A percentile compares a stretch with the other conserved stretches of the same genome.
Conservation (phyloP, 140 eudicot species). For the Bidens hawaiensis region DNA sequence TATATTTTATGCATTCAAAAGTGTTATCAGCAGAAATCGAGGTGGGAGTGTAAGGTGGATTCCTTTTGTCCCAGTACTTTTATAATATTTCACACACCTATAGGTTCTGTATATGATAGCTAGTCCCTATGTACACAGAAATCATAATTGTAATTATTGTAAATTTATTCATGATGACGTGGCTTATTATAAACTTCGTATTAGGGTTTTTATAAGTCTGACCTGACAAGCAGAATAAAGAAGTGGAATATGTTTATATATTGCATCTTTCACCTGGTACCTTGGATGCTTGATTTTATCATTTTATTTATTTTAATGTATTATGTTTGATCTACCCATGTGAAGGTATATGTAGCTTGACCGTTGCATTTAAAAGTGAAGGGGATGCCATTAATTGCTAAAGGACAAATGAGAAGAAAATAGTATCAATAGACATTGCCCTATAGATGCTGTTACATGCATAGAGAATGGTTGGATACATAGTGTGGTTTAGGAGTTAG, state of each 20-base stretch:
- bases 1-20: not conserved
- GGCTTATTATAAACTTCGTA: not conserved
- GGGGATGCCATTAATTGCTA: slow-evolving; percentile 3
- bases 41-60: slow-evolving; percentile 3
- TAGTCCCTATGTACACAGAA: slow-evolving; percentile 5
- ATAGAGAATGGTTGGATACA: too few species aligned
- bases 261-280: slow-evolving; percentile 14
- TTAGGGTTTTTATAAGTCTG: not conserved
- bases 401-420: not conserved
- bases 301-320: slow-evolving; percentile 1
- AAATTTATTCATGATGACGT: not conserved
- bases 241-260: not conserved
- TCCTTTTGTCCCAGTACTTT: slow-evolving; percentile 4
- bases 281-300: slow-evolving; percentile 15
- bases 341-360: slow-evolving; percentile 22
- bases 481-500: too few species aligned
- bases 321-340: slow-evolving; percentile 10
- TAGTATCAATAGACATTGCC: not conserved
- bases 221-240: not conserved
- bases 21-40: not conserved
- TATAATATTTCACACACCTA: not conserved
- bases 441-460: too few species aligned
- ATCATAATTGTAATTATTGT: not conserved
- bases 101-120: not conserved
- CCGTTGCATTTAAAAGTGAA: slow-evolving; percentile 8